Conservation (phyloP, 2,329 filamentous ascomycete genomes). For the Bertia moriformis region DNA sequence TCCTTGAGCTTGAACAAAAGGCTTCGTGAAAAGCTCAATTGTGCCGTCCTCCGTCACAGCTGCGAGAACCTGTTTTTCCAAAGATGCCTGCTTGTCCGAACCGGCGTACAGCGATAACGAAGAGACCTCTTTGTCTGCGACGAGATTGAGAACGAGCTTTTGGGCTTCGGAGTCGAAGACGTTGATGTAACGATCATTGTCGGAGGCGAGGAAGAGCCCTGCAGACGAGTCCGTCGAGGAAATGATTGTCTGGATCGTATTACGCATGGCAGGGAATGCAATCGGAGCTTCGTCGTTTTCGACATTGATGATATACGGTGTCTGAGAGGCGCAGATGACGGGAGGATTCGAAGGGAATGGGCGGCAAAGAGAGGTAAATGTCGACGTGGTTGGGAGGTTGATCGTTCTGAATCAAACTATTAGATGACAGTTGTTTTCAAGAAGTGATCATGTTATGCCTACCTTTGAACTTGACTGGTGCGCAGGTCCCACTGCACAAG, state of each 20-base stretch:
- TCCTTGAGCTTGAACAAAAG: conserved; percentile 19
- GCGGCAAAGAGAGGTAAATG: neutral
- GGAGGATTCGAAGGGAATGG: neutral
- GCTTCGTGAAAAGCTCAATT: conserved; percentile 29
- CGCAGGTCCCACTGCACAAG: conserved; percentile 34
- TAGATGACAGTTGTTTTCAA: neutral
- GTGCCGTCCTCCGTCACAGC: conserved; percentile 26
- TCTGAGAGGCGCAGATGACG: conserved; percentile 32
- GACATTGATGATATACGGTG: conserved; percentile 26
- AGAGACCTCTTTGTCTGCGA: conserved; percentile 27
- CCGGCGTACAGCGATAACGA: conserved; percentile 17
- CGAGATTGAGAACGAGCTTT: conserved; percentile 27
- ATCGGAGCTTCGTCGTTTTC: conserved; percentile 18
- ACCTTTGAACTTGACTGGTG: conserved; percentile 25
- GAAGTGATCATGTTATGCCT: conserved; percentile 5
- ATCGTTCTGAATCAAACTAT: neutral
- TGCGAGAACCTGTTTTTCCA: conserved; percentile 23
- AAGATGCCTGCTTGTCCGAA: conserved; percentile 4
- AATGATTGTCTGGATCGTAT: conserved; percentile 27
- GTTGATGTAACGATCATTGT: conserved; percentile 31
- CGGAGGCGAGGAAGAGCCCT: conserved; percentile 27
- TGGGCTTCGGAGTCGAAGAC: conserved; percentile 25
- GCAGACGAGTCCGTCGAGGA: conserved; percentile 17
- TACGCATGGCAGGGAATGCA: conserved; percentile 30
- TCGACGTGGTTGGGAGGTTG: neutral